Percentiles rank a stretch among this genome's conserved stretches.
Evolutionary conservation across 2,329 filamentous ascomycete species (phyloP).

Genomic region (Cladosporium sp.): DNA sequence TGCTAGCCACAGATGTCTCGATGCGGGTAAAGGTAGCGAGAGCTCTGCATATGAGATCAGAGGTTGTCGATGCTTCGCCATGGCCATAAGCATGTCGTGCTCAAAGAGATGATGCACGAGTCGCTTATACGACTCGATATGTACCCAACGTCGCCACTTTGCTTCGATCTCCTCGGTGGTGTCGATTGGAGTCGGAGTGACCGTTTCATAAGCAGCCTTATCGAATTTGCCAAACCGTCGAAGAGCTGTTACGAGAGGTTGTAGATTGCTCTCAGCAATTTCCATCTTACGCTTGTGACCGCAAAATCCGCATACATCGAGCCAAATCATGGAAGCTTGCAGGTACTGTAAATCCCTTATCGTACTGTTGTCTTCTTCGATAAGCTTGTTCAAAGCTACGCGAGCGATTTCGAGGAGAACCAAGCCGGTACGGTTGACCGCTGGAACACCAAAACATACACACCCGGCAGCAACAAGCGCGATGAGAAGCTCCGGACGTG

Average conservation of each 20-base stretch:
- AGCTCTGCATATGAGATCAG: constrained; percentile 26
- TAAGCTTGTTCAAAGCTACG: constrained; percentile 31
- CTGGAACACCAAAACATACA: constrained; percentile 36
- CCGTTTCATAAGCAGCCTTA: constrained; percentile 21
- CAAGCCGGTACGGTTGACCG: constrained; percentile 34
- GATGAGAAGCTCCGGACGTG: constrained; percentile 32
- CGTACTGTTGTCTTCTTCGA: constrained; percentile 35
- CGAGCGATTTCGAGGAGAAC: constrained; percentile 35
- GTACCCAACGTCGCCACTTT: constrained; percentile 23
- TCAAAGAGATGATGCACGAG: constrained; percentile 27
- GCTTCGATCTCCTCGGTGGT: constrained; percentile 10
- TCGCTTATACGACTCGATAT: constrained; percentile 25
- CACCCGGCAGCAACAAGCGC: constrained; percentile 36
- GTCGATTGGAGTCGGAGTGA: constrained; percentile 16
- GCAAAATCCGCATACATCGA: constrained; percentile 23
- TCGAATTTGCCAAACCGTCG: constrained; percentile 26
- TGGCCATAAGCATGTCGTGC: constrained; percentile 25
- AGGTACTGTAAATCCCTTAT: constrained; percentile 28
- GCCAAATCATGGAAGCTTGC: constrained; percentile 28
- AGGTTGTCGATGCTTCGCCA: constrained; percentile 25
- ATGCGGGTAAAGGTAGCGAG: constrained; percentile 23
- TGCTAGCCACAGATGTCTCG: constrained; percentile 24
- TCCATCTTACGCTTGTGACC: constrained; percentile 27
- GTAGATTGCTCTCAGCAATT: constrained; percentile 25
- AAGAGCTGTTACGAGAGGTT: constrained; percentile 26